Conservation (phyloP, 306 rosid genomes). For the Inga oerstediana region DNA sequence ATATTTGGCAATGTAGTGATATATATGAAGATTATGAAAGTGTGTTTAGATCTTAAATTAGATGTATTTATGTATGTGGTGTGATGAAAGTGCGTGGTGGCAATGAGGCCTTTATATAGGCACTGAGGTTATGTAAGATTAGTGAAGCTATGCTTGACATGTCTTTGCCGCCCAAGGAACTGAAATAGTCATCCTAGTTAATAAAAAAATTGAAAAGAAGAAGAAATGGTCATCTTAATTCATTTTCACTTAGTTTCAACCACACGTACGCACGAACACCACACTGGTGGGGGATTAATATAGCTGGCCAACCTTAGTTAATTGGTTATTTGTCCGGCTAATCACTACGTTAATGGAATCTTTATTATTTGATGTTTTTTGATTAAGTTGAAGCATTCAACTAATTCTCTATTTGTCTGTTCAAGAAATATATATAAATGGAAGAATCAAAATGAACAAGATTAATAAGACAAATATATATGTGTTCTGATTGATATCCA, state of each 20-base stretch:
- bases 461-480: not conserved
- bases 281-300: not conserved
- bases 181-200: conserved; percentile 26
- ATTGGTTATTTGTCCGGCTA: not conserved
- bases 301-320: not conserved
- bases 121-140: not conserved
- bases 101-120: conserved; percentile 28
- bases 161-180: conserved; percentile 29
- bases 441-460: not conserved
- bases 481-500: not conserved
- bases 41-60: not conserved
- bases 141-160: too few relatives aligned
- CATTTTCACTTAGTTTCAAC: not conserved
- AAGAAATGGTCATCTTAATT: not conserved
- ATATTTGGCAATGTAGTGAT: not conserved
- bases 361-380: not conserved
- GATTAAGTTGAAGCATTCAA: not conserved
- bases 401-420: not conserved
- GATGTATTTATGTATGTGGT: not conserved
- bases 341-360: not conserved
- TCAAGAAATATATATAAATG: not conserved
- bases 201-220: not conserved
- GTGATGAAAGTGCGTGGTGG: conserved; percentile 7
- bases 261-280: not conserved
- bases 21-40: not conserved